These are phyloP conservation scores for Botryotinia convoluta DNA, from an alignment of 2,329 filamentous ascomycete species.

Conservation along the genomic window DNA sequence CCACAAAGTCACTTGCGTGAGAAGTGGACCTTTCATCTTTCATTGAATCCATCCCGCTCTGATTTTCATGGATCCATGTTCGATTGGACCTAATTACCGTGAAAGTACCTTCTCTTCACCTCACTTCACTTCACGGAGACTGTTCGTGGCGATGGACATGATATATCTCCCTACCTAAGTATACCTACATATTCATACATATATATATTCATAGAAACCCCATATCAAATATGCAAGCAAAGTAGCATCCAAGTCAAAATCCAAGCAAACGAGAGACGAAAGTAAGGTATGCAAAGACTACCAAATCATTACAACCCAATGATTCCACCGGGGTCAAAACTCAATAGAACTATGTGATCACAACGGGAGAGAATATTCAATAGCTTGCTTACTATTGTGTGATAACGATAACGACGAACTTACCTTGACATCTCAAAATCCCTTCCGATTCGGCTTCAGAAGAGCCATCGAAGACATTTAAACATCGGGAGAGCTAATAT, in stretches of 20 bases:
- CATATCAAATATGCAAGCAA: neutral
- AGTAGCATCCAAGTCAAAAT: neutral
- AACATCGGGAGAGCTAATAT: neutral
- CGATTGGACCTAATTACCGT: neutral
- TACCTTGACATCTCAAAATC: neutral
- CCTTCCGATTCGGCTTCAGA: neutral
- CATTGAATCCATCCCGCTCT: neutral
- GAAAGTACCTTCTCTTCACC: neutral
- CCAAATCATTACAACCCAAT: neutral
- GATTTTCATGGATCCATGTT: neutral
- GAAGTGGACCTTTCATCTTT: neutral
- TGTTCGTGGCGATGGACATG: neutral
- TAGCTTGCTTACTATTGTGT: neutral
- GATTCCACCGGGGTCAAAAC: neutral
- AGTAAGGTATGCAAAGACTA: neutral
- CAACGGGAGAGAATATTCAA: neutral
- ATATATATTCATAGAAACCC: neutral
- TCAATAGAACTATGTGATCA: neutral
- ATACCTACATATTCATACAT: neutral
- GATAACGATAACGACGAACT: neutral
- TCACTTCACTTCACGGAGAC: neutral
- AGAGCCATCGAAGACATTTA: neutral
- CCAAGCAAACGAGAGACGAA: neutral
- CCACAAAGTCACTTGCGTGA: conserved; percentile 1
- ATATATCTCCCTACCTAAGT: neutral